A percentile compares a stretch with the other conserved stretches of the same genome.
These are phyloP conservation scores for Trypanosoma avium DNA, from an alignment of 208 protist genomes.

Conservation along the genomic window DNA sequence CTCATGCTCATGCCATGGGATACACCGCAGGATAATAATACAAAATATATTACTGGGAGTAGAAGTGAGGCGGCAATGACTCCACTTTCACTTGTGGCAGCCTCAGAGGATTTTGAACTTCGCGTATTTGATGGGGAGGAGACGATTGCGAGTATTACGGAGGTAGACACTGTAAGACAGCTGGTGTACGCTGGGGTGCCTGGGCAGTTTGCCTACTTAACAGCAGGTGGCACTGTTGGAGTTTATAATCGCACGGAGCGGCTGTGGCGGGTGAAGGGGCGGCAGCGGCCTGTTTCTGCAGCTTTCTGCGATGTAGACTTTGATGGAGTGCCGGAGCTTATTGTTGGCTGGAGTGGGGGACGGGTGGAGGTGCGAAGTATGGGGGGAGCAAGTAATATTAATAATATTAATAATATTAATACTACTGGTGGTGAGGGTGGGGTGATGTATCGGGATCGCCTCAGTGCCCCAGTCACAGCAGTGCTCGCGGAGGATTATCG, in stretches of 20 bases:
- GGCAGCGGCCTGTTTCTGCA: conserved; percentile 72
- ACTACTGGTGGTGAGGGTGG: conserved; percentile 41
- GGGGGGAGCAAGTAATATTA: too few species aligned
- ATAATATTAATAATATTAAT: too few species aligned
- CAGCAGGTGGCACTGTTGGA: conserved; percentile 93
- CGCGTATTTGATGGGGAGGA: conserved; percentile 92
- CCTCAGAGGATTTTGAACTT: conserved; percentile 93
- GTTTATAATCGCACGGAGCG: conserved; percentile 82
- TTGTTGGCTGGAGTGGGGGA: conserved; percentile 89
- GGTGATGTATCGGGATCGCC: conserved; percentile 83
- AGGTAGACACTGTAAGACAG: conserved; percentile 81
- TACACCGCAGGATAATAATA: too few species aligned
- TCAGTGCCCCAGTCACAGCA: conserved; percentile 60
- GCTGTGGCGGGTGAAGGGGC: conserved; percentile 88
- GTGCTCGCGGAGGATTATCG: conserved; percentile 92
- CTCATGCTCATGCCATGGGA: conserved; percentile 82
- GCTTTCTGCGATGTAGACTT: conserved; percentile 91
- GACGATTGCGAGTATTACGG: conserved; percentile 69
- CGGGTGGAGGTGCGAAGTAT: conserved; percentile 86
- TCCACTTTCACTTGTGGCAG: conserved; percentile 74
- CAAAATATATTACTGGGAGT: too few species aligned
- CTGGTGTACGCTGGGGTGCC: conserved; percentile 39
- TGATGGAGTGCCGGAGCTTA: conserved; percentile 91
- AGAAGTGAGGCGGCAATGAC: too few species aligned
- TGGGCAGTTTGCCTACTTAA: conserved; percentile 86